These are phyloP conservation scores for Phlebiopsis flavidoalba DNA, from an alignment of 768 basidiomycete species.

Conservation along the genomic window DNA sequence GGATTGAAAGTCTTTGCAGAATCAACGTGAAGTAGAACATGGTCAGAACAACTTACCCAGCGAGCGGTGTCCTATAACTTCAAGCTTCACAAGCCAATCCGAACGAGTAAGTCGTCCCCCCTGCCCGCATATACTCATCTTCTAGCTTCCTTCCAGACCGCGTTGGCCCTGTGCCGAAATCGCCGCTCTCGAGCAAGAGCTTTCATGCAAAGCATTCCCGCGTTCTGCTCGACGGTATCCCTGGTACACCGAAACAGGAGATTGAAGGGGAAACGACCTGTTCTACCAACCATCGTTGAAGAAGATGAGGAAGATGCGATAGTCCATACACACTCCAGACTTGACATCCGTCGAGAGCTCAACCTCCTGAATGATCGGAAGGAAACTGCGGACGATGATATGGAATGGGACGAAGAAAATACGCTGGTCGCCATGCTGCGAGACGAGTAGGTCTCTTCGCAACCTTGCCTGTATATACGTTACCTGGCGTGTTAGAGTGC, in stretches of 20 bases:
- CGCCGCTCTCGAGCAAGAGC: neutral
- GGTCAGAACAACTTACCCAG: neutral
- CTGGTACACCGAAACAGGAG: neutral
- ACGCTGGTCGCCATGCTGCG: constrained; percentile 26
- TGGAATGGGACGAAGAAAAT: constrained; percentile 28
- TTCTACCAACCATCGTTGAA: constrained; percentile 7
- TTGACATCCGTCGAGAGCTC: neutral
- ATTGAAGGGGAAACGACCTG: neutral
- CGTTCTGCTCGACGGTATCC: neutral
- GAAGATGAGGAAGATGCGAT: constrained; percentile 5
- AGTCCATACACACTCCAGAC: neutral
- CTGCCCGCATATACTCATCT: neutral
- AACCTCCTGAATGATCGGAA: neutral
- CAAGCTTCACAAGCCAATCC: neutral
- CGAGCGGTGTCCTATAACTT: neutral
- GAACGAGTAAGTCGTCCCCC: neutral
- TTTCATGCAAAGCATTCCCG: neutral
- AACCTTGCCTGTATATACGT: constrained; percentile 5
- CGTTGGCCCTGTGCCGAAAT: neutral
- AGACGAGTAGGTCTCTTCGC: constrained; percentile 18
- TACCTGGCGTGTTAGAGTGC: too few relatives aligned
- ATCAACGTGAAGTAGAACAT: neutral
- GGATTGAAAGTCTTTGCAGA: neutral
- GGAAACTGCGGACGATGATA: constrained; percentile 9
- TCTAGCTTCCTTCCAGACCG: neutral